A percentile compares a stretch with the other conserved stretches of the same genome.
Conservation (phyloP, 768 basidiomycete species). For the Xerocomellus amylosporus region DNA sequence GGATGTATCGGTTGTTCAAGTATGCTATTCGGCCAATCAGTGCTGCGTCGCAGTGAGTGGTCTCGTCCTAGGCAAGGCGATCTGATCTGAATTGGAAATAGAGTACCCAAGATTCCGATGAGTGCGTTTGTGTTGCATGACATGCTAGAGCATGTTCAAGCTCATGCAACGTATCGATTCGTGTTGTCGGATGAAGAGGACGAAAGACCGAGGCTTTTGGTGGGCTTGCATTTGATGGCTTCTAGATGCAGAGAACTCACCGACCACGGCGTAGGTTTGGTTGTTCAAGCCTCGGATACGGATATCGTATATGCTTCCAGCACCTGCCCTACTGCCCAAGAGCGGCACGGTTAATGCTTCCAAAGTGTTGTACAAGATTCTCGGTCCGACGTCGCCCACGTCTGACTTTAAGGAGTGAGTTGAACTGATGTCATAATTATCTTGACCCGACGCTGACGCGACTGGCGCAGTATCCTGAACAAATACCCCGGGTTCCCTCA, state of each 20-base stretch:
- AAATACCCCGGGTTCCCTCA: constrained; percentile 82
- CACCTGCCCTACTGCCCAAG: constrained; percentile 56
- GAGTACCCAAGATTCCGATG: constrained; percentile 51
- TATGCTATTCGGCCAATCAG: constrained; percentile 77
- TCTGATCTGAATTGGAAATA: constrained; percentile 12
- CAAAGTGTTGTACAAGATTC: constrained; percentile 82
- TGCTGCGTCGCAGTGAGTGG: constrained; percentile 57
- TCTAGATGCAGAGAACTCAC: background rate
- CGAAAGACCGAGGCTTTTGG: constrained; percentile 73
- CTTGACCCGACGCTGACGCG: background rate
- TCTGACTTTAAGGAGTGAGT: constrained; percentile 30
- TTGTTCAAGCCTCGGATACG: constrained; percentile 88
- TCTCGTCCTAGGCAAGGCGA: background rate
- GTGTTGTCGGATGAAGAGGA: constrained; percentile 85
- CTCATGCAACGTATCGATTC: constrained; percentile 93
- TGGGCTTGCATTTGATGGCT: constrained; percentile 34
- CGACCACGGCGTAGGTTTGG: constrained; percentile 64
- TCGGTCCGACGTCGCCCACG: constrained; percentile 54
- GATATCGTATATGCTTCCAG: constrained; percentile 65
- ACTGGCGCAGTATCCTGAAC: constrained; percentile 47
- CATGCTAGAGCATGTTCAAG: constrained; percentile 86
- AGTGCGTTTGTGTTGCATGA: constrained; percentile 91
- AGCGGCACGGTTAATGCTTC: constrained; percentile 63
- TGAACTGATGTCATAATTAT: background rate
- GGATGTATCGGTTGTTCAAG: constrained; percentile 74